A percentile compares a stretch with the other conserved stretches of the same genome.
These are phyloP conservation scores for Verticillium zaregamsianum DNA, from an alignment of 2,329 filamentous ascomycete genomes.

Conservation along the genomic window DNA sequence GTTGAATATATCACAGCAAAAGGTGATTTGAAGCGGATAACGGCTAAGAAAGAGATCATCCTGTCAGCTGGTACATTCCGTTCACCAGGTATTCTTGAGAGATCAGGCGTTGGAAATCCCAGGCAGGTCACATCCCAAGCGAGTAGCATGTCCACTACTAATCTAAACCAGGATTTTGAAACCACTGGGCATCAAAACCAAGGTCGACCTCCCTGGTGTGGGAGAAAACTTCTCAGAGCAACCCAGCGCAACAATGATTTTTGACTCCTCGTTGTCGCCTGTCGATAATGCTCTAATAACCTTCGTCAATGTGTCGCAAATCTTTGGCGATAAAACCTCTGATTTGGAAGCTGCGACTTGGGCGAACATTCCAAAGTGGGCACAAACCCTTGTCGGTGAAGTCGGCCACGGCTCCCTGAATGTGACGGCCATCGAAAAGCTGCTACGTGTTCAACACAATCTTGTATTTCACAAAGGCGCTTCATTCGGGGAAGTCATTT, in stretches of 20 bases:
- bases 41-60: constrained; percentile 42
- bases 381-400: constrained; percentile 18
- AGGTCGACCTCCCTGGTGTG: constrained; percentile 43
- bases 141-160: constrained; percentile 6
- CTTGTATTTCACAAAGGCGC: constrained; percentile 40
- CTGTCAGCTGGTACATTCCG: constrained; percentile 44
- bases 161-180: constrained; percentile 27
- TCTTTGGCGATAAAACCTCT: constrained; percentile 24
- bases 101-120: constrained; percentile 45
- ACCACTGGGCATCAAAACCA: constrained; percentile 35
- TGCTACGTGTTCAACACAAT: constrained; percentile 41
- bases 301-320: constrained; percentile 26
- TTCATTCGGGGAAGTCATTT: constrained; percentile 43
- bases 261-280: constrained; percentile 3
- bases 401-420: constrained; percentile 21
- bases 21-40: constrained; percentile 27
- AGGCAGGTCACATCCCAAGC: constrained; percentile 11
- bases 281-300: constrained; percentile 20
- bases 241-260: constrained; percentile 22
- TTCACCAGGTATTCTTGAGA: constrained; percentile 47
- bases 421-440: constrained; percentile 28
- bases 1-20: constrained; percentile 30
- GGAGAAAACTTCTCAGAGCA: constrained; percentile 52
- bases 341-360: constrained; percentile 18
- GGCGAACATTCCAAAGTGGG: constrained; percentile 24